phyloP scores from a whole-genome alignment of 805 yeast genomes.

The Maudiozyma barnettii region DNA sequence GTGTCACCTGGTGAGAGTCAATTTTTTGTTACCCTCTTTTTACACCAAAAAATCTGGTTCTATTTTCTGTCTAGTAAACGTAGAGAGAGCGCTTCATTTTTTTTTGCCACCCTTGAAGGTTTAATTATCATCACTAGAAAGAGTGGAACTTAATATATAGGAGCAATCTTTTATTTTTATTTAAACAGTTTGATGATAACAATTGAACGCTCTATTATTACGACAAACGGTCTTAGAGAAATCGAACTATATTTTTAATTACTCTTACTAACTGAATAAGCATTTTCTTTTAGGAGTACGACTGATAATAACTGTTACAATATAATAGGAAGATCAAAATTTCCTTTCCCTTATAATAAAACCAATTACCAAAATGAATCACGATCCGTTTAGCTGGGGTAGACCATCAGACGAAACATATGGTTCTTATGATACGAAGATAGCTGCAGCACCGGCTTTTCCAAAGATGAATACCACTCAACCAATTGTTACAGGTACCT shows the following conservation, averaged over 20 bases:
- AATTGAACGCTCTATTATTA: too few relatives aligned
- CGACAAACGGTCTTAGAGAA: too few relatives aligned
- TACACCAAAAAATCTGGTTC: background rate
- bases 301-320: too few relatives aligned
- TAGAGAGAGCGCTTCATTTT: background rate
- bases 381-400: conserved; percentile 94
- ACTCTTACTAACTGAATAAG: too few relatives aligned
- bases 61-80: background rate
- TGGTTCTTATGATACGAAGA: conserved; percentile 67
- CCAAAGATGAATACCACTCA: conserved; percentile 85
- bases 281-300: too few relatives aligned
- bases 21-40: background rate
- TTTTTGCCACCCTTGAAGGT: conserved; percentile 5
- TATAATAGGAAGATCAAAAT: too few relatives aligned
- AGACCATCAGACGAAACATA: conserved; percentile 79
- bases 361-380: conserved; percentile 52
- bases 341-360: too few relatives aligned
- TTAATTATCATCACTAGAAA: background rate
- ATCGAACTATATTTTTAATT: too few relatives aligned
- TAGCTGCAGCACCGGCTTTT: conserved; percentile 55
- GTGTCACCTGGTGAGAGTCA: background rate
- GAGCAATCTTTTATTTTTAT: too few relatives aligned
- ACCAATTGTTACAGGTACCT: conserved; percentile 94
- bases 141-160: background rate
- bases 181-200: too few relatives aligned